These are phyloP conservation scores for Colletotrichum somersetense DNA, from an alignment of 2,329 filamentous ascomycete genomes.

Conservation along the genomic window DNA sequence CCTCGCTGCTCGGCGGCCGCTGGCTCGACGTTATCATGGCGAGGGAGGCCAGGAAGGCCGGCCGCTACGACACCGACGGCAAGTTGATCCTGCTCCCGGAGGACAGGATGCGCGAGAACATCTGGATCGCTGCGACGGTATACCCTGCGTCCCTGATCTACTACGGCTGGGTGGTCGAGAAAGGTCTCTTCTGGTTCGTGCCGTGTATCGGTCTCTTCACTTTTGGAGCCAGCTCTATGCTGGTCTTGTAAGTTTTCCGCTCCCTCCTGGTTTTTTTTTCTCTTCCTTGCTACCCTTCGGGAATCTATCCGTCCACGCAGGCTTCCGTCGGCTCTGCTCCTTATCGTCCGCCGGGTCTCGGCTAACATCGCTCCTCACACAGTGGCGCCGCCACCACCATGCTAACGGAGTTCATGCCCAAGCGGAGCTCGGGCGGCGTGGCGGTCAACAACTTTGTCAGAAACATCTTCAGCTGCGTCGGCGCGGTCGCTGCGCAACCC, in stretches of 20 bases:
- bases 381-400: slow-evolving; percentile 79
- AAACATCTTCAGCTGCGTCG: slow-evolving; percentile 82
- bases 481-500: slow-evolving; percentile 76
- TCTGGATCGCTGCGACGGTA: slow-evolving; percentile 78
- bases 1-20: slow-evolving; percentile 76
- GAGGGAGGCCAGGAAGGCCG: slow-evolving; percentile 77
- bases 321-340: not conserved
- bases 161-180: slow-evolving; percentile 81
- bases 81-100: slow-evolving; percentile 78
- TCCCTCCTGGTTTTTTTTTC: not conserved
- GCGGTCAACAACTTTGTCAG: slow-evolving; percentile 86
- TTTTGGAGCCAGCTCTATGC: slow-evolving; percentile 83
- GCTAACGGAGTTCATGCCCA: slow-evolving; percentile 86
- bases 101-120: slow-evolving; percentile 86
- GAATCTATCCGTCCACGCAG: too few species aligned
- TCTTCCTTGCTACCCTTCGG: too few species aligned
- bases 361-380: slow-evolving; percentile 30
- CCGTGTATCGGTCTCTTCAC: slow-evolving; percentile 76
- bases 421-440: slow-evolving; percentile 77
- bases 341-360: not conserved
- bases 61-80: slow-evolving; percentile 75
- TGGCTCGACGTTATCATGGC: slow-evolving; percentile 89
- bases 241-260: slow-evolving; percentile 69
- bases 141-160: slow-evolving; percentile 79
- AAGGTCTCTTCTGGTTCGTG: slow-evolving; percentile 74